Evolutionary conservation across 2,329 filamentous ascomycete species (phyloP).

Genomic region (Talaromyces sp.): DNA sequence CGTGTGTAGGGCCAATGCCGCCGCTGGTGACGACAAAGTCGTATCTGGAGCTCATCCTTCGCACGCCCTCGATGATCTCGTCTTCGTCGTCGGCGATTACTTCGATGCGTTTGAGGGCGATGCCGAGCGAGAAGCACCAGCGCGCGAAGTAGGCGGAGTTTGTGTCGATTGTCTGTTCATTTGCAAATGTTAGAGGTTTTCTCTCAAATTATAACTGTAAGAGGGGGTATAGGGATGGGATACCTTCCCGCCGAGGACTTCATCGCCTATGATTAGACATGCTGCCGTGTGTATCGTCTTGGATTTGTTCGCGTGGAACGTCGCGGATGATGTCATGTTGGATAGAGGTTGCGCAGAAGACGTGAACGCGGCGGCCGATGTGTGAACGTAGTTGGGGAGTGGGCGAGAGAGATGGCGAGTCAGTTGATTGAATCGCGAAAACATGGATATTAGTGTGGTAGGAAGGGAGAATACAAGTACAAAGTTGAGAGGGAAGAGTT

Average conservation of each 20-base stretch:
- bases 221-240: neutral
- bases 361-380: slow-evolving; percentile 33
- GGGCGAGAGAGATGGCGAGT: slow-evolving; percentile 68
- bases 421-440: slow-evolving; percentile 71
- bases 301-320: slow-evolving; percentile 31
- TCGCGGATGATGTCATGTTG: slow-evolving; percentile 47
- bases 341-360: slow-evolving; percentile 15
- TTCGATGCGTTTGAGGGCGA: slow-evolving; percentile 78
- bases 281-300: slow-evolving; percentile 82
- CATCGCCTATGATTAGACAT: slow-evolving; percentile 94
- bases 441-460: slow-evolving; percentile 55
- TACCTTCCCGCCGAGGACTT: slow-evolving; percentile 94
- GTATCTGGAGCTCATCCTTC: slow-evolving; percentile 82
- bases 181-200: too few relatives aligned
- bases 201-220: too few relatives aligned
- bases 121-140: slow-evolving; percentile 64
- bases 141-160: slow-evolving; percentile 66
- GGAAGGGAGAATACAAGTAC: neutral
- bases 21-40: slow-evolving; percentile 95
- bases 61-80: slow-evolving; percentile 84
- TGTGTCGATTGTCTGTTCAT: slow-evolving; percentile 61
- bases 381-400: slow-evolving; percentile 57
- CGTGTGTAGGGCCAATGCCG: slow-evolving; percentile 96
- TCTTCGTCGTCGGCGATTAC: slow-evolving; percentile 89
- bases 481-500: neutral